phyloP scores from a whole-genome alignment of 441 rosid genomes.

The Erodium texanum region DNA sequence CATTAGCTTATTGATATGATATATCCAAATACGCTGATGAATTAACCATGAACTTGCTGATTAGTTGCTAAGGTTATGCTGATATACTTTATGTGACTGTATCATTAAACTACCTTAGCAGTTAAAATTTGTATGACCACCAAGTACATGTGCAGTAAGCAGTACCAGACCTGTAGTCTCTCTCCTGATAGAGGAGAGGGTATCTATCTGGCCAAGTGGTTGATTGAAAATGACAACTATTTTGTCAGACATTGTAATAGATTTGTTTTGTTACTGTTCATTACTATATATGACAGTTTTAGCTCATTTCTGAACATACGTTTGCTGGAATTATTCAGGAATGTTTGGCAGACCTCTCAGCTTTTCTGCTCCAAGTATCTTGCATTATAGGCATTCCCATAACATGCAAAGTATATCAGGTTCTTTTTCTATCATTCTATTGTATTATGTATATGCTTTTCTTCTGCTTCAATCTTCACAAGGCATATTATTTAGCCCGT shows the following conservation, averaged over 20 bases:
- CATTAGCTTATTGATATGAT: neutral
- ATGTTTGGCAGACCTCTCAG: slow-evolving; percentile 27
- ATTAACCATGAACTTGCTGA: neutral
- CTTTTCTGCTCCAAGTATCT: slow-evolving; percentile 26
- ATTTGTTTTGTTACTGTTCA: neutral
- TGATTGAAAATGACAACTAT: neutral
- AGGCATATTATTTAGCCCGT: slow-evolving; percentile 23
- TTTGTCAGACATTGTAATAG: neutral
- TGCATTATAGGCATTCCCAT: slow-evolving; percentile 18
- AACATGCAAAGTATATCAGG: slow-evolving; percentile 44
- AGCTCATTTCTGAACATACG: neutral
- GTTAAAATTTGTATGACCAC: neutral
- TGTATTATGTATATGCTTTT: slow-evolving; percentile 10
- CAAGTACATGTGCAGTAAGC: neutral
- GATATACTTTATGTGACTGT: neutral
- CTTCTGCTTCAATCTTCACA: slow-evolving; percentile 19
- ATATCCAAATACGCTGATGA: neutral
- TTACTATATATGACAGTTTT: neutral
- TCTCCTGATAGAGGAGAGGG: neutral
- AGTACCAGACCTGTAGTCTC: neutral
- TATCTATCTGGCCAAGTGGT: neutral
- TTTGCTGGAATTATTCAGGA: slow-evolving; percentile 37
- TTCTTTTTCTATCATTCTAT: slow-evolving; percentile 19
- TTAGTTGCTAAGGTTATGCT: neutral
- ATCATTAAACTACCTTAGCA: neutral